Evolutionary conservation across 768 basidiomycete species (phyloP).

Genomic region (Leccinum subtestaceum): DNA sequence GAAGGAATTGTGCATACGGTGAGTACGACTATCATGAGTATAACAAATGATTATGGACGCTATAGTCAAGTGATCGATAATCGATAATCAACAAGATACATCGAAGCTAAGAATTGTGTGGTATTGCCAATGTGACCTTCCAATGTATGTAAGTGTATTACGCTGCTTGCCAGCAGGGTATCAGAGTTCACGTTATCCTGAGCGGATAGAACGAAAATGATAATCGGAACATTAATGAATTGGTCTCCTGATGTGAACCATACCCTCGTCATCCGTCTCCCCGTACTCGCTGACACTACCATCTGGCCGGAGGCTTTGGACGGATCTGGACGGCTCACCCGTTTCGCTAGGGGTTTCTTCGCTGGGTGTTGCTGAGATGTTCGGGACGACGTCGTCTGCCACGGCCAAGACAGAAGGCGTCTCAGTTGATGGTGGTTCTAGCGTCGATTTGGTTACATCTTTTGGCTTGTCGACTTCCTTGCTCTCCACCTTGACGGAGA

Average conservation of each 20-base stretch:
- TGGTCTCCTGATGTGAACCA: conserved; percentile 74
- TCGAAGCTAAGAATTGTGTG: neutral
- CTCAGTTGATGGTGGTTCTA: conserved; percentile 12
- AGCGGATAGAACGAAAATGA: conserved; percentile 2
- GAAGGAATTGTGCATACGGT: neutral
- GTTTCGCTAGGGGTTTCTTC: conserved; percentile 28
- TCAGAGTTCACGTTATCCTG: conserved; percentile 11
- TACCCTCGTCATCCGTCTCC: conserved; percentile 83
- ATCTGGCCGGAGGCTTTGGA: conserved; percentile 38
- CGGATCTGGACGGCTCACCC: conserved; percentile 25
- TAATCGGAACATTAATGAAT: conserved; percentile 15
- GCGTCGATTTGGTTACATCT: conserved; percentile 22
- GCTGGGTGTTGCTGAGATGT: conserved; percentile 21
- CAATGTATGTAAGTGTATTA: conserved; percentile 17
- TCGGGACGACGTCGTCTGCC: conserved; percentile 34
- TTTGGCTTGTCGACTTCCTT: conserved; percentile 16
- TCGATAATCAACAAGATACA: conserved; percentile 4
- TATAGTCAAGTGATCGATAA: neutral
- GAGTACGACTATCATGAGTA: neutral
- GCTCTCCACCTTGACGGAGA: conserved; percentile 55
- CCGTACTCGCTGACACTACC: conserved; percentile 68
- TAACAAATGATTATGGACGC: neutral
- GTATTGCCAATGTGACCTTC: conserved; percentile 9
- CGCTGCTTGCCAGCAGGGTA: conserved; percentile 21
- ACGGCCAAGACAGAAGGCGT: neutral